phyloP scores from a whole-genome alignment of 164 flowering plant genomes.

The Hamamelis virginiana region DNA sequence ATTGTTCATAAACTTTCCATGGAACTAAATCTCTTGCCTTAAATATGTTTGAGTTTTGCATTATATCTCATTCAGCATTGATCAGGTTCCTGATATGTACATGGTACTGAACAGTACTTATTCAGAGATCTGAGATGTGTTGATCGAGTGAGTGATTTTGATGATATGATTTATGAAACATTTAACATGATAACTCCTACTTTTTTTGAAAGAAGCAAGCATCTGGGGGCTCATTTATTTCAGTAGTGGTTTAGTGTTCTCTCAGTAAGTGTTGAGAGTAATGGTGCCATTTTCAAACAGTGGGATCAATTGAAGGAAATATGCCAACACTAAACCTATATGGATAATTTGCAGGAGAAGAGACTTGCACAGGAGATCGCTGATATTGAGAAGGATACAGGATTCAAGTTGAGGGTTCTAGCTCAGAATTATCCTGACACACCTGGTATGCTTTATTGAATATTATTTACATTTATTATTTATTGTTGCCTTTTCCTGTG shows the following conservation, averaged over 20 bases:
- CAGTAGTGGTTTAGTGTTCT: not conserved
- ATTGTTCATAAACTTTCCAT: no score
- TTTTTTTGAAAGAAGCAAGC: no score
- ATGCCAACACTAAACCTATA: conserved; percentile 2
- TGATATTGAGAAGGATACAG: conserved; percentile 80
- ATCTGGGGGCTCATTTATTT: no score
- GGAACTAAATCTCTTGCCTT: no score
- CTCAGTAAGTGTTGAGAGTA: not conserved
- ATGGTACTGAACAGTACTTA: no score
- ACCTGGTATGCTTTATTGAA: conserved; percentile 49
- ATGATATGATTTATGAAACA: no score
- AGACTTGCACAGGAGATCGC: conserved; percentile 72
- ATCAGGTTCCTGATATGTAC: no score
- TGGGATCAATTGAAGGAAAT: not conserved
- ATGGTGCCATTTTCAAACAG: not conserved
- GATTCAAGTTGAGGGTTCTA: conserved; percentile 83
- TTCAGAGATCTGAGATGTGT: no score
- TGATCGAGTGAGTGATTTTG: no score
- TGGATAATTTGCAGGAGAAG: conserved; percentile 54
- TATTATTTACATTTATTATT: not conserved
- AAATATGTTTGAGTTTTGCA: no score
- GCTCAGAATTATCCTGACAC: conserved; percentile 99
- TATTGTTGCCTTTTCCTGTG: not conserved
- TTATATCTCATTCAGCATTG: no score
- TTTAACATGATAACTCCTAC: not conserved